Evolutionary conservation across 116 monocot genomes (phyloP).

Genomic region (Dioscorea cayenensis): DNA sequence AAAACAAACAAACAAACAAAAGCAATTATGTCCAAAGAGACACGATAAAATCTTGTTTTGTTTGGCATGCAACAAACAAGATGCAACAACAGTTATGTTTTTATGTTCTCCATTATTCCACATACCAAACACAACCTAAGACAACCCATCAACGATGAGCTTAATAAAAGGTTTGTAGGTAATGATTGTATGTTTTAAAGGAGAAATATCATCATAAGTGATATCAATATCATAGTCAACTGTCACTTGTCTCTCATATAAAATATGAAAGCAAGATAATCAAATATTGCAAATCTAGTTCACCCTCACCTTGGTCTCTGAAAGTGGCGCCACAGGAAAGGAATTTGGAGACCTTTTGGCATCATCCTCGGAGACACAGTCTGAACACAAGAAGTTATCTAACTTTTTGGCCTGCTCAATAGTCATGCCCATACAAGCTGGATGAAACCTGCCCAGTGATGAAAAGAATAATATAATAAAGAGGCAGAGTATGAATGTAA

Average conservation of each 20-base stretch:
- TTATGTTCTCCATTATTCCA: no score
- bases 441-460: conserved; percentile 56
- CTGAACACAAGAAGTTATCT: conserved; percentile 68
- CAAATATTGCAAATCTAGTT: background rate
- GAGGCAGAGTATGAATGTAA: background rate
- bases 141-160: no score
- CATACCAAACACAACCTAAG: no score
- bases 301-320: conserved; percentile 33
- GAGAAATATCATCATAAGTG: no score
- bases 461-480: background rate
- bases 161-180: no score
- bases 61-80: no score
- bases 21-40: no score
- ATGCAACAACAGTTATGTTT: no score
- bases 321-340: conserved; percentile 22
- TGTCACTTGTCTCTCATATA: background rate
- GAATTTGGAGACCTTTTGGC: conserved; percentile 26
- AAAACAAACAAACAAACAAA: no score
- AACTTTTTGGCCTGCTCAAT: conserved; percentile 78
- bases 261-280: background rate
- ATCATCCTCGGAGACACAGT: conserved; percentile 61
- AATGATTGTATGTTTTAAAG: no score
- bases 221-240: no score
- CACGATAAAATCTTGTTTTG: no score
- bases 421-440: conserved; percentile 69